Evolutionary conservation across 2,329 filamentous ascomycete species (phyloP).

Genomic region (Botrytis cinerea): DNA sequence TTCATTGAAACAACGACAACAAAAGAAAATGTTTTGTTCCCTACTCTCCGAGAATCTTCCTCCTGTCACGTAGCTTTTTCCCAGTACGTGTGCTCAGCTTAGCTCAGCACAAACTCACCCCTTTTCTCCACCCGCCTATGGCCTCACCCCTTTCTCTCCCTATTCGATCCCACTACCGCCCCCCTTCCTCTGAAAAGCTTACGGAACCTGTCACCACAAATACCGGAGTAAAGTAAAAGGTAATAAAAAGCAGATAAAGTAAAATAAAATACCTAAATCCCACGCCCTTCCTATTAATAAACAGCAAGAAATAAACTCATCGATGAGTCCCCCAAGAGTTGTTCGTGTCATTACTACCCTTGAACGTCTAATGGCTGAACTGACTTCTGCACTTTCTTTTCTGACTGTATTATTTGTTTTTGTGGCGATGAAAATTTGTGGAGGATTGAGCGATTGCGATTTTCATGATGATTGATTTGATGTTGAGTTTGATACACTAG

Average conservation of each 20-base stretch:
- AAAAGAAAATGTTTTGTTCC: neutral
- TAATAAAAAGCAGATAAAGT: neutral
- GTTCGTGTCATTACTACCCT: constrained; percentile 21
- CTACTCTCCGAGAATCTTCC: neutral
- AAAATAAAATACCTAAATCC: constrained; percentile 5
- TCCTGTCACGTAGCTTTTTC: neutral
- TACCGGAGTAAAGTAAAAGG: neutral
- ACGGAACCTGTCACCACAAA: neutral
- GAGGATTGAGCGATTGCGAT: neutral
- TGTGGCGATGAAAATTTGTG: neutral
- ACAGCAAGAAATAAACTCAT: constrained; percentile 19
- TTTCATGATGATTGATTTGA: neutral
- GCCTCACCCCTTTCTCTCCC: neutral
- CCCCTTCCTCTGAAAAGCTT: neutral
- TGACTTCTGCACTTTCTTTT: constrained; percentile 5
- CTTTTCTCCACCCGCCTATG: neutral
- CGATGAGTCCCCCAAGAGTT: constrained; percentile 9
- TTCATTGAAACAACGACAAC: neutral
- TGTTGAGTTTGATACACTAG: neutral
- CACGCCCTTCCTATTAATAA: neutral
- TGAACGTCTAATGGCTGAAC: constrained; percentile 14
- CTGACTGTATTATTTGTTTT: neutral
- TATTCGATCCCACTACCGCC: neutral
- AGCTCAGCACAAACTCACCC: neutral
- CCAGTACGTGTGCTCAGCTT: neutral